phyloP scores from a whole-genome alignment of 331 rosid species.

The Quercus phellos region DNA sequence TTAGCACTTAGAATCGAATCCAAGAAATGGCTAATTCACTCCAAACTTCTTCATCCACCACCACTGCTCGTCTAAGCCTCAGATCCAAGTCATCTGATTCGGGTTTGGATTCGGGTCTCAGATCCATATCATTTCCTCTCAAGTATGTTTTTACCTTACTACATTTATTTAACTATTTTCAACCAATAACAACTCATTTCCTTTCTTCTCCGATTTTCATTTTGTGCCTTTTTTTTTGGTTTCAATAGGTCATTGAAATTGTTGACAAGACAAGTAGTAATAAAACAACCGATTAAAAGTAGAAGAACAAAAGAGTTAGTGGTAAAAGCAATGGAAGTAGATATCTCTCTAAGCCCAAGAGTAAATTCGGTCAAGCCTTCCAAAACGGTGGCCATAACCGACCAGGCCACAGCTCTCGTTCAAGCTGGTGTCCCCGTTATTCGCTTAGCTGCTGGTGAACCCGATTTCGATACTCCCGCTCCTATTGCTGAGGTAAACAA shows the following conservation, averaged over 20 bases:
- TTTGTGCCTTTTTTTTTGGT: not conserved
- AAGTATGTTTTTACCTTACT: not conserved
- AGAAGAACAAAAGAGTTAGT: not conserved
- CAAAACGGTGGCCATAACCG: constrained; percentile 71
- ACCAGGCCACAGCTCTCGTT: constrained; percentile 74
- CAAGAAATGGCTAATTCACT: constrained; percentile 30
- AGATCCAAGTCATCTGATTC: constrained; percentile 18
- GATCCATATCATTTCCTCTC: constrained; percentile 31
- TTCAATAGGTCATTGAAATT: constrained; percentile 24
- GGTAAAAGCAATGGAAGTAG: constrained; percentile 44
- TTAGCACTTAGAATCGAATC: not conserved
- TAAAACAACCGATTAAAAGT: not conserved
- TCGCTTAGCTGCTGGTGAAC: constrained; percentile 80
- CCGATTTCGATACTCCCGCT: constrained; percentile 81
- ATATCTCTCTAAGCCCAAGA: constrained; percentile 64
- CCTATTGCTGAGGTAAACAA: constrained; percentile 52
- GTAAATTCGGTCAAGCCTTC: constrained; percentile 78
- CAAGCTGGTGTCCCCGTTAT: constrained; percentile 83
- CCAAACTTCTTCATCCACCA: constrained; percentile 12
- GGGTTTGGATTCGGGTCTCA: constrained; percentile 9
- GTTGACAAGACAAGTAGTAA: constrained; percentile 1
- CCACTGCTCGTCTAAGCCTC: constrained; percentile 5
- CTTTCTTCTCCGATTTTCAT: too few relatives aligned
- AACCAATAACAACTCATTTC: not conserved
- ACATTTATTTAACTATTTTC: not conserved